Evolutionary conservation across 805 yeast genomes (phyloP), one percentile per base, ranked within the genome.

Genomic region (Lachancea kluyveri): DNA sequence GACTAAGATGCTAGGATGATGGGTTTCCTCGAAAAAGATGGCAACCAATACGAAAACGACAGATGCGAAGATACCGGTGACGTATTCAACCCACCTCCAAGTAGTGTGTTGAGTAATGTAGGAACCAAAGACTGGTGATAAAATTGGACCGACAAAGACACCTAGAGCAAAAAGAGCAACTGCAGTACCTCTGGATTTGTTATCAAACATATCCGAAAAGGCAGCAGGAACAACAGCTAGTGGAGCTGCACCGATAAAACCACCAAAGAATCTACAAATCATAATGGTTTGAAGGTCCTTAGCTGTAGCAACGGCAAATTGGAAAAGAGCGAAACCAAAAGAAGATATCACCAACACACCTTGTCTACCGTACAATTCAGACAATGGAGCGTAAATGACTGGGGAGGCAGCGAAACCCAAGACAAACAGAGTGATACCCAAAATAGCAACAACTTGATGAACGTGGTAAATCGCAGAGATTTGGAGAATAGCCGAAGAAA

Each of bases 361-460:
- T 53, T 72, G 72, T 57, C 95, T 72, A 33, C 94, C 92, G 43
- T 68, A 78, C 21, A 79, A 48, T 54, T 82, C 94, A n/a, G 90
- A 79, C 21, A 82, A 54, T 4, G 95, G 95, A 16, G 92, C 96
- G 86, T 92, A 88, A 21, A 85, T 49, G 30, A 88, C 65, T 3
- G 97, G 97, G 12, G 96, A 96, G 1, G 85, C 70, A 1, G 96
- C 96, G 59, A 87, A 90, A 8, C 96, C 97, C 24, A 86, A 57
- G n/a, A 88, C 96, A 48, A 74, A 88, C 16, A 87, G 65, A 0
- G 96, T 77, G 7, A 86, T 70, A 35, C 85, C 82, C 28, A 90
- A 66, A 14, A 83, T 70, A 9, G 81, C 79, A n/a, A 77, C 88
- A 8, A 76, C 81, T 5, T 49, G 40, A 24, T 82, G 79, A 28